A percentile compares a stretch with the other conserved stretches of the same genome.
Conservation (phyloP, 371 early-diverging fungal genomes). For the Spraguea lophii region DNA sequence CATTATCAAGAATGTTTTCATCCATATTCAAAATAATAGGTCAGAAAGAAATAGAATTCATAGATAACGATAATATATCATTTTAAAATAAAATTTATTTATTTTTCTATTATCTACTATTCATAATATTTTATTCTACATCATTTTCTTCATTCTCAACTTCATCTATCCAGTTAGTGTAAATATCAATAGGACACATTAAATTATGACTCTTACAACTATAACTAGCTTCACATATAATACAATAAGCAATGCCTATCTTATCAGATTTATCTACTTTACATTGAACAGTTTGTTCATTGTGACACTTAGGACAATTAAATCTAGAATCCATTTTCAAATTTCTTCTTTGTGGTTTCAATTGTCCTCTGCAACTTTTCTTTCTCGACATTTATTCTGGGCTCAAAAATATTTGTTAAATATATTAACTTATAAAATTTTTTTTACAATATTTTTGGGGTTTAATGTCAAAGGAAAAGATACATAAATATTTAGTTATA, state of each 20-base stretch:
- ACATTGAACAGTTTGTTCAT: constrained; percentile 34
- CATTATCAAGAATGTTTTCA: too few relatives aligned
- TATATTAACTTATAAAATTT: too few relatives aligned
- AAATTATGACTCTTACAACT: constrained; percentile 19
- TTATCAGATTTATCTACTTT: constrained; percentile 12
- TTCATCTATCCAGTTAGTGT: constrained; percentile 33
- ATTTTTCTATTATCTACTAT: too few relatives aligned
- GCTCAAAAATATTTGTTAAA: neutral
- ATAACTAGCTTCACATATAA: constrained; percentile 32
- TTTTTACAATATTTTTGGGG: too few relatives aligned
- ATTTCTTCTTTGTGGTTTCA: constrained; percentile 2
- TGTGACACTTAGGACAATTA: constrained; percentile 38
- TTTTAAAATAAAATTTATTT: too few relatives aligned
- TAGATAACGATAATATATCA: too few relatives aligned
- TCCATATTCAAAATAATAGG: too few relatives aligned
- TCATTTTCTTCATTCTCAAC: neutral
- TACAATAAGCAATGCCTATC: constrained; percentile 24
- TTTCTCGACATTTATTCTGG: constrained; percentile 15
- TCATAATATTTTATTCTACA: too few relatives aligned
- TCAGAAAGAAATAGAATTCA: too few relatives aligned
- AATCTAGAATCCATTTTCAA: constrained; percentile 22
- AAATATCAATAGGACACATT: constrained; percentile 35
- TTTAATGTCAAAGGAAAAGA: too few relatives aligned
- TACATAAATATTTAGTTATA: too few relatives aligned
- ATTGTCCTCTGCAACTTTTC: constrained; percentile 15